A percentile compares a stretch with the other conserved stretches of the same genome.
These are phyloP conservation scores for Salix koriyanagi DNA, from an alignment of 345 rosid genomes.

Conservation along the genomic window DNA sequence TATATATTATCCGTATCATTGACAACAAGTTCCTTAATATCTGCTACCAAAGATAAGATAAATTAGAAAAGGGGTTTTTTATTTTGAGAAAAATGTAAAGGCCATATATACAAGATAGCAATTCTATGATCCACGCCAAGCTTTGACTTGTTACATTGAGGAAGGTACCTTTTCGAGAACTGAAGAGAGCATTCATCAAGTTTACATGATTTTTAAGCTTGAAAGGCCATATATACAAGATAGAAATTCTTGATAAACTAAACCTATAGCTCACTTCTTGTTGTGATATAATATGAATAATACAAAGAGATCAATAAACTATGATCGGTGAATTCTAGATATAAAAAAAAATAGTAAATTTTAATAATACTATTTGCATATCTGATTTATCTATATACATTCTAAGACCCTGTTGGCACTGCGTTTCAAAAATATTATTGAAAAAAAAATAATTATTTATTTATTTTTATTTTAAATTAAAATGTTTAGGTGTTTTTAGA, in stretches of 20 bases:
- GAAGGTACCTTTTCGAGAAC: background rate
- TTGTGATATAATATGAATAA: too few relatives aligned
- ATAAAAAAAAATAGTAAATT: too few relatives aligned
- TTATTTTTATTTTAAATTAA: too few relatives aligned
- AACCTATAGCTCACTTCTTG: background rate
- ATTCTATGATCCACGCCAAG: background rate
- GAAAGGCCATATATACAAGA: background rate
- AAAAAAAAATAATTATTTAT: too few relatives aligned
- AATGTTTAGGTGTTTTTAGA: too few relatives aligned
- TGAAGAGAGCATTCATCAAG: constrained; percentile 1
- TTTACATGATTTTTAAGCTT: background rate
- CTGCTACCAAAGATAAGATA: background rate
- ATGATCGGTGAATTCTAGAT: too few relatives aligned
- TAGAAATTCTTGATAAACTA: background rate
- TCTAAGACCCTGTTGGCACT: too few relatives aligned
- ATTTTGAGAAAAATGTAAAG: background rate
- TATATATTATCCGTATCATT: background rate
- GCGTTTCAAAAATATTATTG: too few relatives aligned
- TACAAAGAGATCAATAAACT: too few relatives aligned
- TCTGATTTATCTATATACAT: too few relatives aligned
- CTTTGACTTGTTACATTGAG: too few relatives aligned
- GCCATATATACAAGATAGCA: background rate
- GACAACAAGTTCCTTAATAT: background rate
- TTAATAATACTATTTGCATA: too few relatives aligned
- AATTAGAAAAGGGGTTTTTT: background rate